Percentiles rank a stretch among this genome's conserved stretches.
phyloP scores from a whole-genome alignment of 75 land plant species.

The Pinus taeda region DNA sequence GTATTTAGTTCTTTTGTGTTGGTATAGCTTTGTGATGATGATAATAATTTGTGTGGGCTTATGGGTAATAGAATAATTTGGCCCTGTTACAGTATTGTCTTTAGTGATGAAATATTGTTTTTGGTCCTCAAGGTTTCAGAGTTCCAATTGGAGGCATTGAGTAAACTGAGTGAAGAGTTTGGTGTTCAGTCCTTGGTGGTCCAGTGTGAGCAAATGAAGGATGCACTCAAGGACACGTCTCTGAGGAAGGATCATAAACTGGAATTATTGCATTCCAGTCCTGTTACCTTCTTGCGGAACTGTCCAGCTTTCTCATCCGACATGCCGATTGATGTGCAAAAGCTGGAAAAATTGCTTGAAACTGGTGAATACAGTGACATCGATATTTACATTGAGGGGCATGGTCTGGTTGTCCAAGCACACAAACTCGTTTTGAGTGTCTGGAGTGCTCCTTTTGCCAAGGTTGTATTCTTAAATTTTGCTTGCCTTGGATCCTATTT shows the following conservation, averaged over 20 bases:
- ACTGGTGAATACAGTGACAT: conserved; percentile 69
- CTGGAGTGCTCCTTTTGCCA: conserved; percentile 86
- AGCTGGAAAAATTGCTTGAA: conserved; percentile 34
- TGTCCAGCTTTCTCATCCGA: conserved; percentile 26
- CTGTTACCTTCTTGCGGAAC: background rate
- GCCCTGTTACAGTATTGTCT: too few species aligned
- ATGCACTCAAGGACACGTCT: conserved; percentile 38
- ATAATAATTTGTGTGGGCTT: too few species aligned
- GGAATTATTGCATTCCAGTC: conserved; percentile 28
- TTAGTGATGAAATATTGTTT: too few species aligned
- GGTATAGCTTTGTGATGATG: too few species aligned
- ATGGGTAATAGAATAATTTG: too few species aligned
- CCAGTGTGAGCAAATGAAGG: conserved; percentile 51
- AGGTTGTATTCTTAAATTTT: conserved; percentile 35
- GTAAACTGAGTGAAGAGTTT: conserved; percentile 22
- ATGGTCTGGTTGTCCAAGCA: conserved; percentile 41
- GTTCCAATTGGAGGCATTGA: conserved; percentile 15
- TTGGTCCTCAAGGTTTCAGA: too few species aligned
- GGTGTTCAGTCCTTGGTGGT: conserved; percentile 23
- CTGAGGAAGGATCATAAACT: conserved; percentile 35
- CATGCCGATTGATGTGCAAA: conserved; percentile 50
- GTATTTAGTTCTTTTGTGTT: too few species aligned
- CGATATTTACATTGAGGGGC: conserved; percentile 54
- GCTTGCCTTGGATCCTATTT: background rate
- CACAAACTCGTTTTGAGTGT: conserved; percentile 79